Base-by-base conservation (phyloP, 768 basidiomycete genomes). In the Boletellus ananiceps region DNA sequence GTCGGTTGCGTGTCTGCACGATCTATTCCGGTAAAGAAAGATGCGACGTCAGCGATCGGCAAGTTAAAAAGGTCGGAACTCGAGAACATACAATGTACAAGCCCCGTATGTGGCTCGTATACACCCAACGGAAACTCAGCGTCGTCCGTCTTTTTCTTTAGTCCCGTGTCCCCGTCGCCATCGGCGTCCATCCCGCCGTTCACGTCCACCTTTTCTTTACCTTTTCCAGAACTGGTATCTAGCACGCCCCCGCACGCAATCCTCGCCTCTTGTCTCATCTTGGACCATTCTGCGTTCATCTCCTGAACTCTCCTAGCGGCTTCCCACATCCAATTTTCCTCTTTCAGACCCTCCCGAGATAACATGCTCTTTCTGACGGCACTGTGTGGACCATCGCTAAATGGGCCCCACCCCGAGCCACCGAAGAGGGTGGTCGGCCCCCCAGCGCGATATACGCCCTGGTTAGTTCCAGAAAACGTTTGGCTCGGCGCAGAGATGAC, bases 391-490 rank as follows among this genome's bases (percentile, higher is more conserved):
- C 90, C 90, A 58, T 92, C 89, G 49, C 88, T 89, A 66, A 83
- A 95, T 1, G 93, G 92, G 2, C 92, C 90, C 74, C 83, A 80
- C 0, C 94, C 94, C 14, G 76, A 76, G 0, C 79, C 79, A 15
- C 89, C 94, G 57, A 96, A 98, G 38, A 93, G 79, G 0, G 95
- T 97, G 1, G 93, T 95, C 1, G 93, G 88, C 0, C 93, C 93
- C 1, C 93, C 93, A 0, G 92, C 83, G 39, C 89, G 85, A 70
- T 95, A 96, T 39, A 93, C 79, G 0, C 88, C 84, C n/a, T 77
- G 62, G 6, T 65, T 72, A 19, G 74, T 74, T 15, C 80, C 79
- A 8, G 78, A 75, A 15, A 69, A 64, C 4, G 55, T 47, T 38
- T 64, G 62, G 18, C 60, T 47, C 14, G 61, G 64, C 8, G 59